These are phyloP conservation scores for Epichloe sylvatica DNA, from an alignment of 2,329 filamentous ascomycete species.

Conservation along the genomic window DNA sequence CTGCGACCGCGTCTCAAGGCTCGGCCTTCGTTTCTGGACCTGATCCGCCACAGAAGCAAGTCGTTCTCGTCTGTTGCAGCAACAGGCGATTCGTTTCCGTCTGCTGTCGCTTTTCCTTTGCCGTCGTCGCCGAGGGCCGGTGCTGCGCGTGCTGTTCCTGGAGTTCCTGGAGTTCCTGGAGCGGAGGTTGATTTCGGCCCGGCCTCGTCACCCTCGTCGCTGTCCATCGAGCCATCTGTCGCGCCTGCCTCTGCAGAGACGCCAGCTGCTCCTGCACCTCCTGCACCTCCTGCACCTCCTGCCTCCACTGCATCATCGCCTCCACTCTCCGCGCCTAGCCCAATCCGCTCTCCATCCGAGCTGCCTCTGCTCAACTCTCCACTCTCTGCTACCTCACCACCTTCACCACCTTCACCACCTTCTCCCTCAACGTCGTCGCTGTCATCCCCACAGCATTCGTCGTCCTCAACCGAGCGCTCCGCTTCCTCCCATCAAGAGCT, in stretches of 20 bases:
- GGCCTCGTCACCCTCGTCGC: neutral
- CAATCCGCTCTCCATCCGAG: constrained; percentile 8
- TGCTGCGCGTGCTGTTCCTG: neutral
- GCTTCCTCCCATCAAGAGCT: constrained; percentile 13
- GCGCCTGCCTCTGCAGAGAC: neutral
- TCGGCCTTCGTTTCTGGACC: constrained; percentile 39
- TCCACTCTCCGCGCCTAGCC: constrained; percentile 12
- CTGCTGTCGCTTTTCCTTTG: constrained; percentile 2
- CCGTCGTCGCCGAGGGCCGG: constrained; percentile 2
- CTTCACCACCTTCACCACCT: constrained; percentile 17
- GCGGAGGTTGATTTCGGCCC: neutral
- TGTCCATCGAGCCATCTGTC: neutral
- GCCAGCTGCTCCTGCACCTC: constrained; percentile 1
- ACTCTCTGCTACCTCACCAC: constrained; percentile 16
- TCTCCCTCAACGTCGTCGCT: constrained; percentile 18
- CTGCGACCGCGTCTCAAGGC: constrained; percentile 35
- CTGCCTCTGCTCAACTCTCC: constrained; percentile 30
- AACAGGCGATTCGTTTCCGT: neutral
- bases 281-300: constrained; percentile 5
- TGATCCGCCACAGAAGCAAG: constrained; percentile 26
- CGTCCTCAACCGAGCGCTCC: constrained; percentile 13
- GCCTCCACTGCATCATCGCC: constrained; percentile 20
- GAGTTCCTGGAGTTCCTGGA: neutral
- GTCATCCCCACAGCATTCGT: constrained; percentile 14
- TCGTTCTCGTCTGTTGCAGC: constrained; percentile 2